Evolutionary conservation across 2,329 filamentous ascomycete species (phyloP).

Genomic region (Aspergillus fischeri): DNA sequence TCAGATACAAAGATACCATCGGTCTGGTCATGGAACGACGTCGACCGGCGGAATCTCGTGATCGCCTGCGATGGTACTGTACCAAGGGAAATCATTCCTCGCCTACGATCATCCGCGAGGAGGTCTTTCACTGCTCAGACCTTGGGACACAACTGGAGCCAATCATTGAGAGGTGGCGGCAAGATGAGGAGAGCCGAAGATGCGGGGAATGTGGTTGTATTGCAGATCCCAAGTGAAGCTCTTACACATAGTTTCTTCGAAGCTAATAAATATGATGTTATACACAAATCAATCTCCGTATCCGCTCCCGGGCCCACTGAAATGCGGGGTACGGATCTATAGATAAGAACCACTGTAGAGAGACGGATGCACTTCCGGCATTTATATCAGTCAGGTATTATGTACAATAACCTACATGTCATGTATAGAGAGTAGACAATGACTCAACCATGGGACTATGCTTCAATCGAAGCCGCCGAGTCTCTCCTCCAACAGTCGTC

Average conservation of each 20-base stretch:
- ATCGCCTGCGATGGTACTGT: constrained; percentile 76
- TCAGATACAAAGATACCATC: constrained; percentile 81
- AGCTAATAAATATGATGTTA: background rate
- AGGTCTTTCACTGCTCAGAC: constrained; percentile 13
- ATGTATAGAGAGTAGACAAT: background rate
- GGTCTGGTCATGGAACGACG: constrained; percentile 82
- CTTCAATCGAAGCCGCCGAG: constrained; percentile 8
- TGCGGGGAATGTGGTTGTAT: constrained; percentile 11
- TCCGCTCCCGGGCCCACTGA: background rate
- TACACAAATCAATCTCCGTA: background rate
- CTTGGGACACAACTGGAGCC: constrained; percentile 12
- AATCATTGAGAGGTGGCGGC: constrained; percentile 14
- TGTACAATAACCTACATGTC: background rate
- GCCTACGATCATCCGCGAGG: constrained; percentile 14
- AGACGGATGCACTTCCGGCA: too few species aligned
- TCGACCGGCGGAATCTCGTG: constrained; percentile 63
- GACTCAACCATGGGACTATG: constrained; percentile 3
- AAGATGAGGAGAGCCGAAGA: constrained; percentile 7
- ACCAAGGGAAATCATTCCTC: constrained; percentile 3
- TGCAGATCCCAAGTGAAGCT: constrained; percentile 5
- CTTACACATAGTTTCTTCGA: background rate
- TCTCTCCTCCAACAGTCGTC: background rate
- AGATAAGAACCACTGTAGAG: too few species aligned
- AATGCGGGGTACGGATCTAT: background rate
- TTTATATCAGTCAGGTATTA: background rate